Conservation (phyloP, 1,139 yeast species). For the Nakaseomyces sp. region DNA sequence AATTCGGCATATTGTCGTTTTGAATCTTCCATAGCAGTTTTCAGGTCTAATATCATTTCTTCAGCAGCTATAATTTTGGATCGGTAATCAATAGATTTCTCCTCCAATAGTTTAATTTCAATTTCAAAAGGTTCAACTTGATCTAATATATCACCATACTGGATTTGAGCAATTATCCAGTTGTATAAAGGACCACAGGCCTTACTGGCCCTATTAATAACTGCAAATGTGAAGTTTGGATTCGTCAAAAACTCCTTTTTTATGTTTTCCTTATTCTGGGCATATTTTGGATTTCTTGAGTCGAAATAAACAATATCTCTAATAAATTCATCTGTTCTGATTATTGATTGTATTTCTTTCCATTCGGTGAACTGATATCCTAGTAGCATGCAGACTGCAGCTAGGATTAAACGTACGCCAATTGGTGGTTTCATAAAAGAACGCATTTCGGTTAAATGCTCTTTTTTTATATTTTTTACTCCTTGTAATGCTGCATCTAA, state of each 20-base stretch:
- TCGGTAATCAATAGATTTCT: slow-evolving; percentile 50
- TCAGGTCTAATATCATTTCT: slow-evolving; percentile 72
- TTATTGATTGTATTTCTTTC: slow-evolving; percentile 77
- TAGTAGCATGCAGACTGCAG: slow-evolving; percentile 73
- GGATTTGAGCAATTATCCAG: slow-evolving; percentile 86
- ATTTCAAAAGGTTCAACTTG: slow-evolving; percentile 65
- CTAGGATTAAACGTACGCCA: slow-evolving; percentile 76
- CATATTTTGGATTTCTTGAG: slow-evolving; percentile 41
- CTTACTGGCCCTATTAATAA: slow-evolving; percentile 82
- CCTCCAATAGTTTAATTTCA: slow-evolving; percentile 56
- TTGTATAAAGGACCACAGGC: slow-evolving; percentile 89
- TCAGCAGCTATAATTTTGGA: slow-evolving; percentile 68
- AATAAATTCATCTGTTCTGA: slow-evolving; percentile 82
- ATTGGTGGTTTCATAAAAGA: slow-evolving; percentile 90
- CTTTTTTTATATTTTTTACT: slow-evolving; percentile 85
- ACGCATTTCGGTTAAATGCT: slow-evolving; percentile 80
- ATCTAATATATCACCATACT: slow-evolving; percentile 59
- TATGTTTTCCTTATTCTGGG: slow-evolving; percentile 35
- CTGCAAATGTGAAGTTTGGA: slow-evolving; percentile 58
- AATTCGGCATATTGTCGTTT: slow-evolving; percentile 61
- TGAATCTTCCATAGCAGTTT: slow-evolving; percentile 56
- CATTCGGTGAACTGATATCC: slow-evolving; percentile 65
- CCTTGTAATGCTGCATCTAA: slow-evolving; percentile 77
- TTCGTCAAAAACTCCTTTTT: slow-evolving; percentile 47
- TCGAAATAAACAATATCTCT: slow-evolving; percentile 71